Evolutionary conservation across 1,139 yeast genomes (phyloP).

Genomic region (Geotrichum macrosporum): DNA sequence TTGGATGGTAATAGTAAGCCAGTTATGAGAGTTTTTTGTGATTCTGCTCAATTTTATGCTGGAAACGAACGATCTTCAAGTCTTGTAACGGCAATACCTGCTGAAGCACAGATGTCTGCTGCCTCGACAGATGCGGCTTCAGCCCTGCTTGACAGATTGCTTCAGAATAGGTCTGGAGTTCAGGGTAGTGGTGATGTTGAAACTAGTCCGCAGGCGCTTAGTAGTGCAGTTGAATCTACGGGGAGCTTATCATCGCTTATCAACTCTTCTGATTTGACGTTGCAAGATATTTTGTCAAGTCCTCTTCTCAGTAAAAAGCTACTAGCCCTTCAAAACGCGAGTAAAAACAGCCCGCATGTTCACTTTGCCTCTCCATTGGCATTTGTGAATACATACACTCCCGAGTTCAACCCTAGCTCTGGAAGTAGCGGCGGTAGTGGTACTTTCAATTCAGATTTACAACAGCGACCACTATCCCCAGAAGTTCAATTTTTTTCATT

Average conservation of each 20-base stretch:
- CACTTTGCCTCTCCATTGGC: conserved; percentile 16
- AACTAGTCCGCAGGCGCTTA: background rate
- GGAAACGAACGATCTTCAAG: conserved; percentile 21
- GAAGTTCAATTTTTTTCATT: conserved; percentile 4
- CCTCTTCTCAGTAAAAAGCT: conserved; percentile 7
- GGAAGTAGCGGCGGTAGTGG: conserved; percentile 4
- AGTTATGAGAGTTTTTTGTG: conserved; percentile 10
- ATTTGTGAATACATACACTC: conserved; percentile 13
- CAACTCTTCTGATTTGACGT: conserved; percentile 4
- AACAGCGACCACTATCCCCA: conserved; percentile 2
- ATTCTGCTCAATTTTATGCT: conserved; percentile 20
- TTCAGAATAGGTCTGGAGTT: background rate
- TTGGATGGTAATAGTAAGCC: background rate
- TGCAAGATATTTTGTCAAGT: conserved; percentile 7
- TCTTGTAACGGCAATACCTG: conserved; percentile 19
- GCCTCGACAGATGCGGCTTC: conserved; percentile 7
- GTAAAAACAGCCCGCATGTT: conserved; percentile 10
- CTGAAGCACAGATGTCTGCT: conserved; percentile 6
- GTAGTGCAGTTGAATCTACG: background rate
- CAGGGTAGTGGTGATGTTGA: background rate
- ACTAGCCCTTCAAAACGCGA: background rate
- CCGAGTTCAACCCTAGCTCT: conserved; percentile 9
- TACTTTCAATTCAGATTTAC: background rate
- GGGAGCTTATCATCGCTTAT: background rate
- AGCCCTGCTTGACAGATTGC: conserved; percentile 3